Evolutionary conservation across 108 stramenopile genomes (phyloP).

Genomic region (Skeletonema menzelii): DNA sequence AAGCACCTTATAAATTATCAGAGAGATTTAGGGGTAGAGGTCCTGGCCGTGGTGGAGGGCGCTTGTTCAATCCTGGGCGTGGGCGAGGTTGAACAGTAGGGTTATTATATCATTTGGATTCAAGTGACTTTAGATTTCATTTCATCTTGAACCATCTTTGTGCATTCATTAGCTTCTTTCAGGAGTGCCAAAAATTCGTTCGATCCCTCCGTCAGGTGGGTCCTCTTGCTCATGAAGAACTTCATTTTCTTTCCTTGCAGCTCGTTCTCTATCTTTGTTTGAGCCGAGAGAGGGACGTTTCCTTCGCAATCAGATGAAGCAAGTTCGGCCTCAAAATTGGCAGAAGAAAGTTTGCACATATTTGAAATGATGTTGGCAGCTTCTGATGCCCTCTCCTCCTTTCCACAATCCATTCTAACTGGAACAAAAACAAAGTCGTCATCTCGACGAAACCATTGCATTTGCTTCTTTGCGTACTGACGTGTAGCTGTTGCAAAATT

Average conservation of each 20-base stretch:
- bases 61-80: constrained; percentile 46
- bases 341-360: constrained; percentile 56
- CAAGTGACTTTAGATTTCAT: not conserved
- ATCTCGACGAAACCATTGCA: constrained; percentile 94
- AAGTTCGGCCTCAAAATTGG: constrained; percentile 64
- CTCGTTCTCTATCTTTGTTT: constrained; percentile 61
- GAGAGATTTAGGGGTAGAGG: constrained; percentile 40
- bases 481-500: constrained; percentile 89
- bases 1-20: constrained; percentile 39
- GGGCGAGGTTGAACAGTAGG: constrained; percentile 13
- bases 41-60: constrained; percentile 23
- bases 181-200: constrained; percentile 50
- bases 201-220: constrained; percentile 48
- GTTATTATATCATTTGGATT: not conserved
- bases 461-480: constrained; percentile 93
- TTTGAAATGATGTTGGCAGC: constrained; percentile 50
- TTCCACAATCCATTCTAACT: constrained; percentile 44
- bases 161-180: constrained; percentile 63
- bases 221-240: constrained; percentile 67
- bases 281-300: constrained; percentile 37
- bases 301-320: constrained; percentile 4
- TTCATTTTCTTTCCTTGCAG: constrained; percentile 84
- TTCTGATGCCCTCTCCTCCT: constrained; percentile 48
- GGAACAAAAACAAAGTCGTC: constrained; percentile 82
- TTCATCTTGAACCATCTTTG: constrained; percentile 16